Base-by-base conservation (phyloP, 768 basidiomycete genomes). In the Cubamyces lactineus region DNA sequence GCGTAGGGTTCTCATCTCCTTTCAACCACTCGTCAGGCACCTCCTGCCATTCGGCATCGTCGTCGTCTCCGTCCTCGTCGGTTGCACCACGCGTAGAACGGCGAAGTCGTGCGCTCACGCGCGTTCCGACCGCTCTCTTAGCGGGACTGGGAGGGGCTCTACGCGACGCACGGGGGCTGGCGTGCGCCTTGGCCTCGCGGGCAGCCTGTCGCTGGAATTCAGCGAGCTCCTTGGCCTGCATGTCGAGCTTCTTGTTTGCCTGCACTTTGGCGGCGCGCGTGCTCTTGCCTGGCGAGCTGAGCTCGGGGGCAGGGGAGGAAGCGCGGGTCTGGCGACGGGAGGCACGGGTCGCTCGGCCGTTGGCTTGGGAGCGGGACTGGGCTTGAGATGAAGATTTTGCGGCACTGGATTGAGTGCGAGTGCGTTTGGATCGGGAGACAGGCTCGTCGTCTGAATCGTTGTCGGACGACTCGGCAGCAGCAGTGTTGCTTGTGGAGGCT, bases 21-120 rank as follows among this genome's bases (percentile, higher is more conserved):
- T 69, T 70, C 61, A 88, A 69, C 91, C 91, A 93, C 68, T 91
- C 91, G 9, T 86, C 82, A 0, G 92, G 92, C 24, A 94, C 82
- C 58, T 83, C 79, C 73, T 94, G 89, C 92, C 91, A 94, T 66
- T 84, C 87, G 3, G 78, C 77, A 12, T 86, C 86, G 15, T 68
- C 73, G n/a, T 84, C 79, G 13, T 70, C 80, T 45, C 83, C 78
- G 24, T 69, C 79, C 2, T 47, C 56, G 2, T 58, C 57, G 3
- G 24, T 6, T 2, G 48, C 53, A 0, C 41, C 62, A 2, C 57
- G 40, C 42, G 75, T 71, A 3, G 76, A 59, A 16, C 86, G 86
- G 46, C 88, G 78, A 62, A 92, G 71, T 43, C 91, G 80, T 1
- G 86, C 82, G 68, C 91, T 93, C 3, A 84, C 70, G 26, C 90